Conservation (phyloP, 2,329 filamentous ascomycete species). For the Neoscytalidium dimidiatum region DNA sequence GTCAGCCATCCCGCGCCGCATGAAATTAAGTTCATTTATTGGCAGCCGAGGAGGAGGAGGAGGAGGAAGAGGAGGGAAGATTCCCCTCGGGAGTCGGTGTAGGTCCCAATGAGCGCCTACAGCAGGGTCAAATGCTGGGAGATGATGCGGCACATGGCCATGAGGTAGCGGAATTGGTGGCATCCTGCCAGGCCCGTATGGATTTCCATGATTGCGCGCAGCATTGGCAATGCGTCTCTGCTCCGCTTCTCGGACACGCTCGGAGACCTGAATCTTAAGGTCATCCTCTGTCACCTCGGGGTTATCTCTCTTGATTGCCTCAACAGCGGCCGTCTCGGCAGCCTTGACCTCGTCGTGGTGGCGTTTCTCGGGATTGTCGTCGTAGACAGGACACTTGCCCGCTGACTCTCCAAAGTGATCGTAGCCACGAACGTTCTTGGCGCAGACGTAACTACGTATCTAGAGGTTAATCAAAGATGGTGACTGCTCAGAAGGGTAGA, state of each 20-base stretch:
- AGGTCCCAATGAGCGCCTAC: no score
- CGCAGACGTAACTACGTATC: conserved; percentile 66
- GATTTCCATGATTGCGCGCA: neutral
- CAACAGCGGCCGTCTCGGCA: conserved; percentile 61
- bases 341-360: conserved; percentile 64
- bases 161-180: neutral
- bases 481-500: neutral
- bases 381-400: conserved; percentile 65
- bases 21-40: no score
- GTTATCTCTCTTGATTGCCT: conserved; percentile 59
- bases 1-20: no score
- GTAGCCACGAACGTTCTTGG: conserved; percentile 63
- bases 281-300: conserved; percentile 61
- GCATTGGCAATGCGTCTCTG: conserved; percentile 18
- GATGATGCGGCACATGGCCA: no score
- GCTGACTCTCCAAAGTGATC: conserved; percentile 65
- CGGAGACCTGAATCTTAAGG: conserved; percentile 62
- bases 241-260: conserved; percentile 46
- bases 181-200: no score
- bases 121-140: no score
- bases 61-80: no score
- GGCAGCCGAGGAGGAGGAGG: no score
- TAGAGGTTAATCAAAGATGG: conserved; percentile 44
- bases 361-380: conserved; percentile 51
- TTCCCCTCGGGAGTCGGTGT: no score